Evolutionary conservation across 2,329 filamentous ascomycete genomes (phyloP), one percentile per base, ranked within the genome.

Genomic region (Geosmithia flava): DNA sequence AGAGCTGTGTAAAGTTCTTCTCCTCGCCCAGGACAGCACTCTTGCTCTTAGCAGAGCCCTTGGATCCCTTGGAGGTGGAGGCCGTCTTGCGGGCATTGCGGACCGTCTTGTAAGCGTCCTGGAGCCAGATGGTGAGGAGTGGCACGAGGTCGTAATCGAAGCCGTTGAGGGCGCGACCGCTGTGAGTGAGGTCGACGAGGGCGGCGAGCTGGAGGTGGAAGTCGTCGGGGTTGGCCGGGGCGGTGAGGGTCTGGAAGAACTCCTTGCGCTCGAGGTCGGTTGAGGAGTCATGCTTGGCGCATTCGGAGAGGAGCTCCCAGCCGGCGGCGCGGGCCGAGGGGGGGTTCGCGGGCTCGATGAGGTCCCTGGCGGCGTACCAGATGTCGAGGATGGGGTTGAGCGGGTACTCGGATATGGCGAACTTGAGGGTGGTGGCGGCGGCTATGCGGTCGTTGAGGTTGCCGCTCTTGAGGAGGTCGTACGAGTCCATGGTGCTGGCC

Each of bases 91-190:
- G 68, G 15, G 78, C 76, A 17, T 59, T 56, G 41, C 71, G 71
- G 16, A 76, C 72, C 20, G 73, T 66, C 27, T 69, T 67, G 59
- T 81, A 85, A 20, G 68, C 69, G 20, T 71, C 66, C 45, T 69
- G 67, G 16, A 85, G 68, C 81, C 81, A 85, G 40, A 58, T 64
- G 4, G 75, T 81, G 40, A 85, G 60, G 8, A 85, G 62, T 2
- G 80, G 79, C 42, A 84, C 70, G 7, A 83, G 69, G 27, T 83
- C 76, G 59, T 83, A 83, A 54, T 84, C 79, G 54, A 85, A 85
- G 0, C 81, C 81, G 7, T 78, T 71, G 8, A 85, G 63, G 51
- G 80, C 70, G 46, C 79, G 79, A 20, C 80, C 81, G 48, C 74
- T 68, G 40, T 73, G 75, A 2, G 80, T 81, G 48, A 85, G 65